Base-by-base conservation (phyloP, 2,329 filamentous ascomycete genomes). In the Lasiodiplodia theobromae region DNA sequence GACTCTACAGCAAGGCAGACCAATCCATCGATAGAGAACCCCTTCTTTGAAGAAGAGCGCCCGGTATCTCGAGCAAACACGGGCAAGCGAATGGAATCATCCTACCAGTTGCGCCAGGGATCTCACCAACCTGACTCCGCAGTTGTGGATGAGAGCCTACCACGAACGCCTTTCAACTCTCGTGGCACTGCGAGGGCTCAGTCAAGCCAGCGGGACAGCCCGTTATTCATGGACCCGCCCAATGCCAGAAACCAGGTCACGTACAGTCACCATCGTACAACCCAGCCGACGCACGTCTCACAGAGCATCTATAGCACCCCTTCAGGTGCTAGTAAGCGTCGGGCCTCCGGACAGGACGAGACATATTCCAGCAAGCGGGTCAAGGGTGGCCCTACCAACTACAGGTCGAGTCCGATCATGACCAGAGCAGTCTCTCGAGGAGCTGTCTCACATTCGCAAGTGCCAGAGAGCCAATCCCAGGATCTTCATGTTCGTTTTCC, bases 11-110 rank as follows among this genome's bases (percentile, higher is more conserved):
- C 14, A 54, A 56, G 21, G 18, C 63, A 34, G 21, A 47, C 7
- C 4, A 23, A n/a, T 1, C 2, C n/a, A 4, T 66, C 60, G 2
- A 18, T 34, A 7, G 34, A 28, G 37, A 66, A 56, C 34, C 63
- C 63, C 1, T 56, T 44, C 37, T 54, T 49, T 10, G 38, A 21
- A 23, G 25, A 40, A 8, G 28, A 21, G 2, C 62, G 62, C 16
- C 51, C 63, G 16, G 12, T 21, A 12, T 66, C 63, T 14, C 49
- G n/a, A n/a, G 63, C 63, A 40, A 66, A 66, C 18, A 31, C 16
- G 25, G 44, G 63, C 12, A 56, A n/a, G 16, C n/a, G 63, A 34
- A 37, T 66, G 6, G 28, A 47, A 4, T 47, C 51, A 1, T 8
- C 34, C 21, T n/a, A 18, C 11, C 21, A 28, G 5, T 34, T 14